Conservation (phyloP, 2,329 filamentous ascomycete genomes). For the Waltergamsia citrina region DNA sequence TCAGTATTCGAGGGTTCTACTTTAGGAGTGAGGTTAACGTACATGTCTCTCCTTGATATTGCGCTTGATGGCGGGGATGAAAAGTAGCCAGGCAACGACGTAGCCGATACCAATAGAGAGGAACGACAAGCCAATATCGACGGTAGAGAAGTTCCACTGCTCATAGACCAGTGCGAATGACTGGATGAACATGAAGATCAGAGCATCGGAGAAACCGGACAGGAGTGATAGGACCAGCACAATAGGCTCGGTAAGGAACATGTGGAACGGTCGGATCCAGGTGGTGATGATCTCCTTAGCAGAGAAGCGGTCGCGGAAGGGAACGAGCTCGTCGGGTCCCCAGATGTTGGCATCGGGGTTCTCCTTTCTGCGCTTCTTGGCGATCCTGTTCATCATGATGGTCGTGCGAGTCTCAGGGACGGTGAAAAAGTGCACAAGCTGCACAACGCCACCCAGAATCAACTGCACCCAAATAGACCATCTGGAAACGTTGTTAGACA, state of each 20-base stretch:
- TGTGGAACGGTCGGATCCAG: constrained; percentile 58
- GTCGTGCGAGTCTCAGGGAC: constrained; percentile 74
- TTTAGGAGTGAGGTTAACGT: too few relatives aligned
- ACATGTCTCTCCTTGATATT: constrained; percentile 40
- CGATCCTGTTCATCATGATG: constrained; percentile 70
- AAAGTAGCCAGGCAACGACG: constrained; percentile 48
- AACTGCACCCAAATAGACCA: constrained; percentile 80
- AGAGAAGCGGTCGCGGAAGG: constrained; percentile 49
- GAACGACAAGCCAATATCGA: constrained; percentile 51
- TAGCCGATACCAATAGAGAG: constrained; percentile 61
- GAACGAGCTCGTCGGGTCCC: constrained; percentile 62
- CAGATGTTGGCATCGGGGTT: constrained; percentile 49
- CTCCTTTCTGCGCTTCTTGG: constrained; percentile 56
- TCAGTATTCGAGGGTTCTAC: too few relatives aligned
- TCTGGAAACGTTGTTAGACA: constrained; percentile 7
- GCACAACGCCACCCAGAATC: constrained; percentile 64
- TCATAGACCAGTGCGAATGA: constrained; percentile 59
- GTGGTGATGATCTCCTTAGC: constrained; percentile 44
- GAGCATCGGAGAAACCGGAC: constrained; percentile 62
- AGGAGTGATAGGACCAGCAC: constrained; percentile 61
- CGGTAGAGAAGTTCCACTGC: constrained; percentile 54
- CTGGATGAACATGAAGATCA: constrained; percentile 73
- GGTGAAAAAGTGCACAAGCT: constrained; percentile 54
- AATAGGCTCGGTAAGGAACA: constrained; percentile 68
- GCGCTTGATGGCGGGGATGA: constrained; percentile 45